Base-by-base conservation (phyloP, 2,329 filamentous ascomycete genomes). In the Ophiocordyceps camponoti-leonardi region DNA sequence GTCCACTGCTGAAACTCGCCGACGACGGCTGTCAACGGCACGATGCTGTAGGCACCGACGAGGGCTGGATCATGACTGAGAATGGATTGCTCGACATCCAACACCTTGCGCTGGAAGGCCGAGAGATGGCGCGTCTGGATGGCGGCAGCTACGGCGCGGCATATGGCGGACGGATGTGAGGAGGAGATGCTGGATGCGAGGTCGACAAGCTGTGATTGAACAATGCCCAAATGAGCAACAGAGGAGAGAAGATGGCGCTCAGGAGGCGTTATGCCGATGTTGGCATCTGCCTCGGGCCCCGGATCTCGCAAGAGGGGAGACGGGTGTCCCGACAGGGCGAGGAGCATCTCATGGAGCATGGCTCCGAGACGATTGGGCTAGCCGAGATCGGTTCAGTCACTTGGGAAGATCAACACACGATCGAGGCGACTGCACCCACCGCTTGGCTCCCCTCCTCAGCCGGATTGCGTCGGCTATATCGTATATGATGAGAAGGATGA, bases 281-380 rank as follows among this genome's bases (percentile, higher is more conserved):
- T 56, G 45, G 68, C 60, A 54, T 65, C 63, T 57, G 66, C 60
- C 51, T 66, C 68, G 54, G 68, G 62, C 55, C 64, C 57, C 54
- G 68, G 60, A 54, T 66, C 59, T 61, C 75, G 74, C 67, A 95
- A 83, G 59, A 96, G 77, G 53, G 87, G 83, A 52, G 90, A 95
- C 51, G 85, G 83, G 66, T 96, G 86, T 53, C 92, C 90, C 56
- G 88, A 93, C 64, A 96, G 80, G 62, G 88, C 90, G 64, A 98
- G 81, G 64, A 96, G 79, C 68, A 98, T 86, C 72, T 98, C 92
- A 76, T 96, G 92, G 63, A 98, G 84, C 92, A 98, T 98, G 53
- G 53, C 43, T 46, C 44, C 23, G 46, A 37, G 20, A 45, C 16
- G 12, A 47, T 45, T 20, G 14, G 43, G 26, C 48, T 49, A 41